Evolutionary conservation across 2,329 filamentous ascomycete genomes (phyloP).

Genomic region (Beauveria asiatica): DNA sequence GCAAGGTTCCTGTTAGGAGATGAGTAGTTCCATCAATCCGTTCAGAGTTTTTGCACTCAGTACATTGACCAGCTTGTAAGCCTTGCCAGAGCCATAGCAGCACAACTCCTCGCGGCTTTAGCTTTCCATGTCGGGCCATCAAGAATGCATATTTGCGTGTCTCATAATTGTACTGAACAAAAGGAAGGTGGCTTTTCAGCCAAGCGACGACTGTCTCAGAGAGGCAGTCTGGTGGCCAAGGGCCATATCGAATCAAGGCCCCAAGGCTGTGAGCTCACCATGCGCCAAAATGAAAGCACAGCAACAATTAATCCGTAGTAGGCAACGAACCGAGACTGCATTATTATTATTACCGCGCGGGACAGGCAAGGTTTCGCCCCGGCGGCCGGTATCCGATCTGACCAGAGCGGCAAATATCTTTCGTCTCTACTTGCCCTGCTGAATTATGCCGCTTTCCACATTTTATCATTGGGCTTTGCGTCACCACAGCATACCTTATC

Average conservation of each 20-base stretch:
- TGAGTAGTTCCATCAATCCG: neutral
- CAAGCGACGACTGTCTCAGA: neutral
- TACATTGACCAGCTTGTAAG: neutral
- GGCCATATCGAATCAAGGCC: neutral
- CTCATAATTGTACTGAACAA: neutral
- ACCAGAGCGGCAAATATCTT: neutral
- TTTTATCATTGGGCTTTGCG: neutral
- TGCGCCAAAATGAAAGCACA: neutral
- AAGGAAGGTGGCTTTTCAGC: neutral
- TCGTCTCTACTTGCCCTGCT: neutral
- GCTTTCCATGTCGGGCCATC: neutral
- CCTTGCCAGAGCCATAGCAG: no score
- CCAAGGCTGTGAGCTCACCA: neutral
- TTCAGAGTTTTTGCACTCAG: no score
- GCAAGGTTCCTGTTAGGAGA: neutral
- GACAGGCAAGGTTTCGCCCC: neutral
- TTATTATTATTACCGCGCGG: neutral
- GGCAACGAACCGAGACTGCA: neutral
- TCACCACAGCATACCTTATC: constrained; percentile 1
- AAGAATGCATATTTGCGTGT: neutral
- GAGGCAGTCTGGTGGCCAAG: neutral
- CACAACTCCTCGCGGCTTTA: neutral
- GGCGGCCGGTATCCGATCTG: constrained; percentile 9
- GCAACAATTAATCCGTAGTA: no score
- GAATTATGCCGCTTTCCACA: neutral